Evolutionary conservation across 1,139 yeast genomes (phyloP).

Genomic region (Debaryomycetaceae sp.): DNA sequence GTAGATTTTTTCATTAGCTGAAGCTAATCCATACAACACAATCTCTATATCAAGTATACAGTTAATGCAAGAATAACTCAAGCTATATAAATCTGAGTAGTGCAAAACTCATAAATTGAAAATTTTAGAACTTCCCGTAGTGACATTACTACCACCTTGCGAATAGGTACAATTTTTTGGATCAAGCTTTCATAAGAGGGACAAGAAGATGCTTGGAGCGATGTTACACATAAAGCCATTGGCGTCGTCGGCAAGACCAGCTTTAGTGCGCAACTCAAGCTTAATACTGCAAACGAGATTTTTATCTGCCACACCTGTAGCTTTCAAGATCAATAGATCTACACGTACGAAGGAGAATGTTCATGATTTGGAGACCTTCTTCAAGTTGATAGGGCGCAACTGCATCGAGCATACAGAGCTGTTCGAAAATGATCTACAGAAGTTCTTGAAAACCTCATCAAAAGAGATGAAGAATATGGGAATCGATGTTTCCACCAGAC

Average conservation of each 20-base stretch:
- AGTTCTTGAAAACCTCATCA: conserved; percentile 57
- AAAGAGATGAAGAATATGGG: conserved; percentile 70
- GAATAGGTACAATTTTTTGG: background rate
- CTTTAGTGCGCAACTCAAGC: background rate
- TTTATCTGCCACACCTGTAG: conserved; percentile 14
- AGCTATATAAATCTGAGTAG: background rate
- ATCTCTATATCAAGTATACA: background rate
- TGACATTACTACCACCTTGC: background rate
- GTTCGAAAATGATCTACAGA: conserved; percentile 72
- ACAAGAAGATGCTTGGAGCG: background rate
- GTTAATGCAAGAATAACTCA: background rate
- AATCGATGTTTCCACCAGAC: conserved; percentile 69
- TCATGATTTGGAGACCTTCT: conserved; percentile 72
- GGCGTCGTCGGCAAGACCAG: background rate
- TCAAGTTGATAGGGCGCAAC: conserved; percentile 73
- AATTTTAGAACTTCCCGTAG: background rate
- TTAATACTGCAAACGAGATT: background rate
- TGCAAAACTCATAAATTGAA: background rate
- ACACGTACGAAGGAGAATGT: conserved; percentile 50
- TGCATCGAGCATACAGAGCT: conserved; percentile 62
- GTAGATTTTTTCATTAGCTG: conserved; percentile 16
- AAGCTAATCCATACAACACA: background rate
- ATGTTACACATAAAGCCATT: background rate
- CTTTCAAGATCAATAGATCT: conserved; percentile 32
- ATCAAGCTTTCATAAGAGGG: background rate